These are phyloP conservation scores for Quercus alba DNA, from an alignment of 306 rosid genomes.

Conservation along the genomic window DNA sequence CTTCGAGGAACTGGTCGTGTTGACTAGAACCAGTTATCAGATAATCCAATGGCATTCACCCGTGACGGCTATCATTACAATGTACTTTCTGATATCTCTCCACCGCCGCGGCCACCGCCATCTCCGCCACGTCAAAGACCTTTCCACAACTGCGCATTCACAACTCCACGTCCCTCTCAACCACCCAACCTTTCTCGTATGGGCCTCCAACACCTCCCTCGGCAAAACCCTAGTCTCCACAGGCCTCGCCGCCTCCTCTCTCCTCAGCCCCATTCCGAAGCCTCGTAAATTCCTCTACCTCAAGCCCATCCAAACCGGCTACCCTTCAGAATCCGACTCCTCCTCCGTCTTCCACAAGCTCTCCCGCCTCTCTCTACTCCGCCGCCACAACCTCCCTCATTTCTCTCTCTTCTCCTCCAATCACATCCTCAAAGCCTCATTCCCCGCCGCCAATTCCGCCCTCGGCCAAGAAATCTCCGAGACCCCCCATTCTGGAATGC, in stretches of 20 bases:
- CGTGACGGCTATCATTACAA: too few relatives aligned
- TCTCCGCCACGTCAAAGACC: conserved; percentile 13
- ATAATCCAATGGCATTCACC: too few relatives aligned
- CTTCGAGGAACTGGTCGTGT: too few relatives aligned
- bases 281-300: conserved; percentile 59
- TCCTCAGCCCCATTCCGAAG: conserved; percentile 20
- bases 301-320: conserved; percentile 92
- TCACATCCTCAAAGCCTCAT: conserved; percentile 50
- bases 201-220: conserved; percentile 88
- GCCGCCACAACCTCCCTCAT: not conserved
- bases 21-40: too few relatives aligned
- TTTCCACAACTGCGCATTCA: conserved; percentile 27
- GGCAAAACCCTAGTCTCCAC: conserved; percentile 96
- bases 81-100: too few relatives aligned
- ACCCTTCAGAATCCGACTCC: conserved; percentile 85
- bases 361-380: conserved; percentile 40
- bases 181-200: conserved; percentile 74
- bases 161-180: conserved; percentile 53
- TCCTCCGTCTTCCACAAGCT: conserved; percentile 59
- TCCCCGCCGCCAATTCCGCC: conserved; percentile 19
- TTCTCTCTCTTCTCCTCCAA: conserved; percentile 51
- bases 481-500: conserved; percentile 2
- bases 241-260: conserved; percentile 69
- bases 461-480: not conserved
- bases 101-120: conserved; percentile 3